phyloP scores from a whole-genome alignment of 192 early-diverging fungal species.

The Martensiomyces pterosporus region DNA sequence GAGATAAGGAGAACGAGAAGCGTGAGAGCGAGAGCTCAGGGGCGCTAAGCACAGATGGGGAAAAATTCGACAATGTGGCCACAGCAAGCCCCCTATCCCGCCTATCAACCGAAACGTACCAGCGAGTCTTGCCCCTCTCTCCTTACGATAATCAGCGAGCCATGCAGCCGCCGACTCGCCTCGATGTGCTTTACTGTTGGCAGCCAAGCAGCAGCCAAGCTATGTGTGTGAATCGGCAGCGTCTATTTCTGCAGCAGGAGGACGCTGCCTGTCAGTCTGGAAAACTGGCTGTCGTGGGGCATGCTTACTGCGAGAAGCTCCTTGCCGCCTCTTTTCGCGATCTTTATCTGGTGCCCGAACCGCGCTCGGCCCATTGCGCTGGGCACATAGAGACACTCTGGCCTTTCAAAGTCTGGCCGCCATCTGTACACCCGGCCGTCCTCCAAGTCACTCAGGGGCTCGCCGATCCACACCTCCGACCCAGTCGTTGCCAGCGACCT shows the following conservation, averaged over 20 bases:
- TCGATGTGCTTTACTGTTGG: slow-evolving; percentile 6
- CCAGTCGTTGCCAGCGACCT: slow-evolving; percentile 27
- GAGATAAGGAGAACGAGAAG: too few species aligned
- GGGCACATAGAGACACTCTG: slow-evolving; percentile 20
- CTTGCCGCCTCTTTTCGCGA: background rate
- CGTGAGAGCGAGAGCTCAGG: too few species aligned
- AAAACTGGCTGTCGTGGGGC: slow-evolving; percentile 45
- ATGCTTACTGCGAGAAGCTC: slow-evolving; percentile 25
- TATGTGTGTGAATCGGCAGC: too few species aligned
- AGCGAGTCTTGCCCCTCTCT: too few species aligned
- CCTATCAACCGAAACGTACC: too few species aligned
- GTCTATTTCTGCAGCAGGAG: slow-evolving; percentile 10
- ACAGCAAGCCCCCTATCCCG: too few species aligned
- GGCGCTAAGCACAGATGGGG: too few species aligned
- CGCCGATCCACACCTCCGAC: slow-evolving; percentile 46
- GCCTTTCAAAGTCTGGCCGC: slow-evolving; percentile 8
- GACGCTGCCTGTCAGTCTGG: slow-evolving; percentile 33
- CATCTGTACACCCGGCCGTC: slow-evolving; percentile 37
- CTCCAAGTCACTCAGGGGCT: slow-evolving; percentile 40
- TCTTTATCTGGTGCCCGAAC: slow-evolving; percentile 24
- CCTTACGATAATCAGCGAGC: too few species aligned
- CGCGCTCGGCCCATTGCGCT: slow-evolving; percentile 17
- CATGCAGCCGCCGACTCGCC: too few species aligned
- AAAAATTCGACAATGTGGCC: too few species aligned
- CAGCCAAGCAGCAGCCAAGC: too few species aligned